Evolutionary conservation across 2,329 filamentous ascomycete species (phyloP).

Genomic region (Colletotrichum shisoi): DNA sequence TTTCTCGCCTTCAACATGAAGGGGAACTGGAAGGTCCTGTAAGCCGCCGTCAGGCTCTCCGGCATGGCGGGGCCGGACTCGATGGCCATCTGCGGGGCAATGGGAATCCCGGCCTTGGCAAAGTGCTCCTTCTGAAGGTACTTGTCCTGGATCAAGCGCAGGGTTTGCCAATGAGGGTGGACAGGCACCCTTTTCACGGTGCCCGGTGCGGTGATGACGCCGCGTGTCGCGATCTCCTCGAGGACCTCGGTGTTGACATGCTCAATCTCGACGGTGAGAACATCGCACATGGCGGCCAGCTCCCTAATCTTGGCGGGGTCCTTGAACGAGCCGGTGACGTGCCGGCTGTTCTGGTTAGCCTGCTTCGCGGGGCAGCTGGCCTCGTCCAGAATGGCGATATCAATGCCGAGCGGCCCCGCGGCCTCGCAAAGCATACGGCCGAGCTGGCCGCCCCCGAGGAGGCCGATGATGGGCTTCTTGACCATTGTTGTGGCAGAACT

Average conservation of each 20-base stretch:
- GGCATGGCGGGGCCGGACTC: conserved; percentile 62
- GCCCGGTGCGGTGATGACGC: conserved; percentile 62
- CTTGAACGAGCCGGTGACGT: conserved; percentile 88
- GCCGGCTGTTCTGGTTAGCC: conserved; percentile 75
- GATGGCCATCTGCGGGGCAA: conserved; percentile 74
- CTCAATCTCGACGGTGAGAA: conserved; percentile 93
- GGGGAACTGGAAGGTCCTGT: conserved; percentile 75
- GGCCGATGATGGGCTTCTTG: conserved; percentile 56
- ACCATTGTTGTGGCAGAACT: conserved; percentile 42
- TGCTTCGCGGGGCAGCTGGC: conserved; percentile 83
- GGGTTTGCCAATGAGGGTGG: conserved; percentile 84
- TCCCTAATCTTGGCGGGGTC: conserved; percentile 79
- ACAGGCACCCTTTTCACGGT: conserved; percentile 64
- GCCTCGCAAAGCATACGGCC: conserved; percentile 94
- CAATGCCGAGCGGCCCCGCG: conserved; percentile 76
- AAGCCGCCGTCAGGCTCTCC: conserved; percentile 69
- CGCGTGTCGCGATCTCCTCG: conserved; percentile 76
- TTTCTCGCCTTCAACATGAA: conserved; percentile 93
- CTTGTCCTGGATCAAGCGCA: conserved; percentile 93
- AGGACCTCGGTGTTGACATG: conserved; percentile 91
- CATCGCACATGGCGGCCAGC: conserved; percentile 78
- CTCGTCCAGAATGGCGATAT: conserved; percentile 80
- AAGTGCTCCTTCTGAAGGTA: conserved; percentile 88
- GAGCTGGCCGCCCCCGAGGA: conserved; percentile 74
- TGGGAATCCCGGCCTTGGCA: conserved; percentile 70